Evolutionary conservation across 345 rosid species (phyloP), one percentile per base, ranked within the genome.

Genomic region (Salix purpurea): DNA sequence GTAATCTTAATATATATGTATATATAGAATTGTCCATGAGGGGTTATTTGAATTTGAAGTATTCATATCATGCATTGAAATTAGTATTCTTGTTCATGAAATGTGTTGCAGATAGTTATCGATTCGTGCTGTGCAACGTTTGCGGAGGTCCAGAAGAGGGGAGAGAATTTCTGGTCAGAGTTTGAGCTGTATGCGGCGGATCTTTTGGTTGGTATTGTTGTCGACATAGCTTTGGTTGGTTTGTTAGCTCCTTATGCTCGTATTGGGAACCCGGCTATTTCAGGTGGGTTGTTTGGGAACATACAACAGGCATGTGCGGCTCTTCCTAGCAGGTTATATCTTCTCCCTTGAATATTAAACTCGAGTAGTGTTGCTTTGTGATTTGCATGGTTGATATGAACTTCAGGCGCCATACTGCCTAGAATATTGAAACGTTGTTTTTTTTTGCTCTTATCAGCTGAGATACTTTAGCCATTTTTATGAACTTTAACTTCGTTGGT

Each of bases 221-320:
- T 92, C 64, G 88, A 91, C 54, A 66, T 91, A 78, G 98, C 99
- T 75, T 82, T 96, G 74, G 99, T 94, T 67, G 97, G 97, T 76
- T 91, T 93, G 98, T 66, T 96, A 71, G 98, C 99, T 8, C 99
- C 99, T 62, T 96, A 88, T 84, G 98, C 85, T 48, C 92, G 98
- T 54, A 87, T 92, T 24, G 97, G 98, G 58, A 86, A 86, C 78
- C 88, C 88, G 62, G 85, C 97, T 16, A 76, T 85, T 3, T 87
- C 97, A 0, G 88, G 68, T 74, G 97, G 99, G 39, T 73, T 86
- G 67, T 66, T 92, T 60, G 99, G 97, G 77, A 62, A 80, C 50
- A 61, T 88, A 80, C 89, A 80, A 67, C 87, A 68, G 77, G 97
- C 99, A 76, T 96, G 86, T 88, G 86, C 84, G 44, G 93, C 99